These are phyloP conservation scores for Leishmania martiniquensis DNA, from an alignment of 208 protist genomes.

Conservation along the genomic window DNA sequence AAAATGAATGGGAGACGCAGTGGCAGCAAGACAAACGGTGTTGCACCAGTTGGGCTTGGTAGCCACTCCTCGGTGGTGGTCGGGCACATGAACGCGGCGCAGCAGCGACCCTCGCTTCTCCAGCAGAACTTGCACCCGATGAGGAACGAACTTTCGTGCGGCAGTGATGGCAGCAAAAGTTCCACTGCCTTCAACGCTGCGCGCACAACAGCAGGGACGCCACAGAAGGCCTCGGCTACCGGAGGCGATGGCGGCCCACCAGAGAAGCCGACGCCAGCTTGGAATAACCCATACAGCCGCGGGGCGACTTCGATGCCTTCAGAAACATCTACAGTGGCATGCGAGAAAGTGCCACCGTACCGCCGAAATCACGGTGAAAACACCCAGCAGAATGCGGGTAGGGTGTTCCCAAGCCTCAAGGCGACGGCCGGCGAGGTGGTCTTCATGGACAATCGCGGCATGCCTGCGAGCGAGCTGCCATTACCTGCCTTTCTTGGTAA, in stretches of 20 bases:
- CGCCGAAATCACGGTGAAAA: not conserved
- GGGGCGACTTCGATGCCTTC: not conserved
- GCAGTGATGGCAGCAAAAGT: not conserved
- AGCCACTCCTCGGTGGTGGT: constrained; percentile 17
- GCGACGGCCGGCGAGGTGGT: not conserved
- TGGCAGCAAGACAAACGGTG: not conserved
- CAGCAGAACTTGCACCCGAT: constrained; percentile 22
- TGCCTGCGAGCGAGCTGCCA: constrained; percentile 11
- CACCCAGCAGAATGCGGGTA: not conserved
- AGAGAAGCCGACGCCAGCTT: not conserved
- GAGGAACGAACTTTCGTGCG: constrained; percentile 3
- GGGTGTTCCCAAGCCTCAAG: not conserved
- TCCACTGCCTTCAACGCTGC: not conserved
- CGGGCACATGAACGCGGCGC: not conserved
- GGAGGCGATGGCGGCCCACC: not conserved
- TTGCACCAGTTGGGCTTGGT: not conserved
- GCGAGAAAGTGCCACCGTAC: not conserved
- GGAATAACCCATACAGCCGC: not conserved
- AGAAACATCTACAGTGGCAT: not conserved
- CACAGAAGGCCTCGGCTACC: not conserved
- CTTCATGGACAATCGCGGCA: not conserved
- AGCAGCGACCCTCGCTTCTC: constrained; percentile 1
- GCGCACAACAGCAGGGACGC: not conserved
- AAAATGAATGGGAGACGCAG: not conserved
- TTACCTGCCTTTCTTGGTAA: constrained; percentile 29